These are phyloP conservation scores for Aspergillus affinis DNA, from an alignment of 495 filamentous ascomycete genomes.

Conservation along the genomic window DNA sequence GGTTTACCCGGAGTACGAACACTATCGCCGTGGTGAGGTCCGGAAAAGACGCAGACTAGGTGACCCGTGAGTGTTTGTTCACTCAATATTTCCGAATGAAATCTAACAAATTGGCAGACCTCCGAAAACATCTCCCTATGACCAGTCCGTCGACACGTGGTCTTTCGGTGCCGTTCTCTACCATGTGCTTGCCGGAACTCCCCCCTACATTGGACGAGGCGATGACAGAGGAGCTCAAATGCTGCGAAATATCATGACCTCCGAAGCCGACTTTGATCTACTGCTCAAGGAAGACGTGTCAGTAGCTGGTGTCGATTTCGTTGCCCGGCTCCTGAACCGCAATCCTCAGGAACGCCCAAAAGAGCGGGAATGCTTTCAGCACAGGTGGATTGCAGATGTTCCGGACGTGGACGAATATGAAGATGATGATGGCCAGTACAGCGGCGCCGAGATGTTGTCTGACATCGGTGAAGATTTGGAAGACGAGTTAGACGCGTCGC, in stretches of 20 bases:
- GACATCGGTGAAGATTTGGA: constrained; percentile 50
- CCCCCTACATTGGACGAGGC: constrained; percentile 71
- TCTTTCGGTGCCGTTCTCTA: constrained; percentile 90
- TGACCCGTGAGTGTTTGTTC: constrained; percentile 38
- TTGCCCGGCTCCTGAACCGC: constrained; percentile 72
- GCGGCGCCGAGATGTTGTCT: constrained; percentile 48
- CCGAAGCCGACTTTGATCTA: constrained; percentile 58
- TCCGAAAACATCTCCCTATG: constrained; percentile 62
- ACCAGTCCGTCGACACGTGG: constrained; percentile 91
- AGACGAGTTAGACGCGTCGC: constrained; percentile 59
- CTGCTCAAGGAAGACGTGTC: constrained; percentile 59
- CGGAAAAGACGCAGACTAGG: constrained; percentile 54
- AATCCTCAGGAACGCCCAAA: constrained; percentile 68
- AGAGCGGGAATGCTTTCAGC: constrained; percentile 58
- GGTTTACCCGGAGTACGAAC: constrained; percentile 82
- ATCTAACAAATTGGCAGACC: constrained; percentile 33
- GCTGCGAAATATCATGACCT: constrained; percentile 80
- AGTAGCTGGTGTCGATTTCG: constrained; percentile 63
- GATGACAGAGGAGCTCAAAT: constrained; percentile 61
- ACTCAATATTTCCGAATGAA: not conserved
- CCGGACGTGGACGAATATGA: constrained; percentile 41
- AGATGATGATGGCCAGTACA: constrained; percentile 50
- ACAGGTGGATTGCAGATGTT: constrained; percentile 65
- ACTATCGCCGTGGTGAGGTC: constrained; percentile 40
- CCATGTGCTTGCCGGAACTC: constrained; percentile 68